Conservation (phyloP, 2,329 filamentous ascomycete genomes). For the Moelleriella libera region DNA sequence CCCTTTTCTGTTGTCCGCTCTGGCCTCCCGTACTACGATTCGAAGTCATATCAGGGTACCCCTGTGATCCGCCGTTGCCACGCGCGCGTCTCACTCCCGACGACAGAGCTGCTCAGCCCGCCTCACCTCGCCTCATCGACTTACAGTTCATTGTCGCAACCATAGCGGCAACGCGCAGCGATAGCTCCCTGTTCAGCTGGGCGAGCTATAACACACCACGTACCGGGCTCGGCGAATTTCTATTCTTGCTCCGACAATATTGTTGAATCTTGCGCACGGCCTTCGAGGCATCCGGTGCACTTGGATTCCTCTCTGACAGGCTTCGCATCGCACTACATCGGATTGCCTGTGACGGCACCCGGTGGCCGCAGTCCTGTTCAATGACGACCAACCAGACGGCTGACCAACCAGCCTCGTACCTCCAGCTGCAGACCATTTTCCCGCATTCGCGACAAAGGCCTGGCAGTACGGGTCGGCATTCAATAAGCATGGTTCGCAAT, state of each 20-base stretch:
- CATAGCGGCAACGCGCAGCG: too few relatives aligned
- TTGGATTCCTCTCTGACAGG: background rate
- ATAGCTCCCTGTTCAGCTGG: too few relatives aligned
- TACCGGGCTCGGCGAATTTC: too few relatives aligned
- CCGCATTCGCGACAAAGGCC: background rate
- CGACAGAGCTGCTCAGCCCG: too few relatives aligned
- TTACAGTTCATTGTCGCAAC: too few relatives aligned
- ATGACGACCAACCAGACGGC: background rate
- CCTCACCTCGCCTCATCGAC: too few relatives aligned
- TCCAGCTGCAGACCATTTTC: background rate
- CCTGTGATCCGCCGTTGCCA: too few relatives aligned
- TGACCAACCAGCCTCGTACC: background rate
- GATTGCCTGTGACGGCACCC: background rate
- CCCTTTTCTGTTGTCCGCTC: background rate
- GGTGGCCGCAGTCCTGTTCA: background rate
- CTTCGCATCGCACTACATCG: background rate
- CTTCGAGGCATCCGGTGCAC: background rate
- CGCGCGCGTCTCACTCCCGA: too few relatives aligned
- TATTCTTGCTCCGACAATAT: background rate
- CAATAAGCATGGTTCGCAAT: conserved; percentile 32
- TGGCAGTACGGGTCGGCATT: background rate
- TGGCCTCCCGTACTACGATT: background rate
- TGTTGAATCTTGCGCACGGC: background rate
- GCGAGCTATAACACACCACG: too few relatives aligned
- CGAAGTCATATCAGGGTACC: background rate